Conservation (phyloP, 345 rosid genomes). For the Pugionium cornutum region DNA sequence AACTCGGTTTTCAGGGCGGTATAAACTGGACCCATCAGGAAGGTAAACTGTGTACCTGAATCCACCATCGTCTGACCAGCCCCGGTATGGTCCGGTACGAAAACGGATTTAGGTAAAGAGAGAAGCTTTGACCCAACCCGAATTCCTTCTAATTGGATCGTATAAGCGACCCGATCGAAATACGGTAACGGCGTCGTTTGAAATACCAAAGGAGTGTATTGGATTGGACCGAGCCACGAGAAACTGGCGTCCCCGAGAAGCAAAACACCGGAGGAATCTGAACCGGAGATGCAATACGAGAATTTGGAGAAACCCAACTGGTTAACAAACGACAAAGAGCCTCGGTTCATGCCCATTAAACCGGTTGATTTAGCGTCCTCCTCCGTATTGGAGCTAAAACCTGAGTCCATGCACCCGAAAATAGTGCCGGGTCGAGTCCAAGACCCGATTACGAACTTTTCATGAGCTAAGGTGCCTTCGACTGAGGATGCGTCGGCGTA, state of each 20-base stretch:
- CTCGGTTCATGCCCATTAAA: constrained; percentile 83
- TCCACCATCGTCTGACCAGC: constrained; percentile 88
- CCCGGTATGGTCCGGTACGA: constrained; percentile 75
- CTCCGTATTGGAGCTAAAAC: constrained; percentile 53
- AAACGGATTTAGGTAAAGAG: constrained; percentile 51
- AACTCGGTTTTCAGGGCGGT: constrained; percentile 57
- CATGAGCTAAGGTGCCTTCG: constrained; percentile 71
- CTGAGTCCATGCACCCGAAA: constrained; percentile 81
- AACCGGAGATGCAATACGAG: constrained; percentile 78
- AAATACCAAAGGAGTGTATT: constrained; percentile 62
- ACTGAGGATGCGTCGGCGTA: constrained; percentile 71
- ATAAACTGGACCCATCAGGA: constrained; percentile 67
- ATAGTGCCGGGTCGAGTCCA: constrained; percentile 41
- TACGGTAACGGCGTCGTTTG: constrained; percentile 63
- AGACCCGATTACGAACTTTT: constrained; percentile 50
- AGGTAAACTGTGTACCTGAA: constrained; percentile 79
- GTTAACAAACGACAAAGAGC: constrained; percentile 66
- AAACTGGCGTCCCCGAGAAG: constrained; percentile 58
- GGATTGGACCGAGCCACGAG: constrained; percentile 55
- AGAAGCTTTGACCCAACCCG: constrained; percentile 51
- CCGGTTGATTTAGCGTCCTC: constrained; percentile 73
- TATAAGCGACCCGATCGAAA: constrained; percentile 70
- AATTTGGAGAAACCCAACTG: constrained; percentile 69
- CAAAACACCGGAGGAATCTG: constrained; percentile 62
- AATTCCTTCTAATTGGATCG: constrained; percentile 66